Percentiles rank a stretch among this genome's conserved stretches.
phyloP scores from a whole-genome alignment of 176 grass and related monocot genomes.

The Aegilops tauschii region DNA sequence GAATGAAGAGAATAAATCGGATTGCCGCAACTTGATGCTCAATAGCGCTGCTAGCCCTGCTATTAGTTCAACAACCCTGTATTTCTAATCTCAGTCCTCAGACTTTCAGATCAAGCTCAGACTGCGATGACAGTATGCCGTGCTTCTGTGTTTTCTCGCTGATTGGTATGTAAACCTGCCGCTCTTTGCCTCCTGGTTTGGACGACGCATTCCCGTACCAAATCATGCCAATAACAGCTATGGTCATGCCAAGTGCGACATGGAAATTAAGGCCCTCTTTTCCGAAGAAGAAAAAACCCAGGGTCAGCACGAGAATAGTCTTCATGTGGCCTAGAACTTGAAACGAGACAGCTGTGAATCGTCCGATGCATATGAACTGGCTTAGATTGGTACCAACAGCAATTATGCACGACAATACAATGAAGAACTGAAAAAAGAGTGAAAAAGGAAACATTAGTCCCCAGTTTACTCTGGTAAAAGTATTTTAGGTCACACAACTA shows the following conservation, averaged over 20 bases:
- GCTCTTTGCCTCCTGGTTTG: constrained; percentile 42
- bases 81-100: background rate
- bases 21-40: background rate
- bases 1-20: constrained; percentile 9
- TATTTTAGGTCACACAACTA: background rate
- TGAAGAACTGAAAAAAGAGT: constrained; percentile 38
- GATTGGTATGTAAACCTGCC: constrained; percentile 15
- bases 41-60: background rate
- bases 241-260: constrained; percentile 36
- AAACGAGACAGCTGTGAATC: constrained; percentile 41
- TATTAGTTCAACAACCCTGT: background rate
- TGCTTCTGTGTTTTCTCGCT: constrained; percentile 17
- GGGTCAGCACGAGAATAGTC: constrained; percentile 41
- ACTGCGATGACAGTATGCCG: background rate
- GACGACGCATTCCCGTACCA: constrained; percentile 47
- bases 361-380: constrained; percentile 46
- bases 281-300: constrained; percentile 37
- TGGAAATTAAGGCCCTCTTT: constrained; percentile 39
- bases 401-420: constrained; percentile 35
- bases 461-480: background rate
- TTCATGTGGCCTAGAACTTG: constrained; percentile 50
- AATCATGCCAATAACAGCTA: constrained; percentile 41
- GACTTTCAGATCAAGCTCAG: constrained; percentile 22
- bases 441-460: background rate
- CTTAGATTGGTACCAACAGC: constrained; percentile 48